These are phyloP conservation scores for Gynostemma pentaphyllum DNA, from an alignment of 306 rosid species.

Conservation along the genomic window DNA sequence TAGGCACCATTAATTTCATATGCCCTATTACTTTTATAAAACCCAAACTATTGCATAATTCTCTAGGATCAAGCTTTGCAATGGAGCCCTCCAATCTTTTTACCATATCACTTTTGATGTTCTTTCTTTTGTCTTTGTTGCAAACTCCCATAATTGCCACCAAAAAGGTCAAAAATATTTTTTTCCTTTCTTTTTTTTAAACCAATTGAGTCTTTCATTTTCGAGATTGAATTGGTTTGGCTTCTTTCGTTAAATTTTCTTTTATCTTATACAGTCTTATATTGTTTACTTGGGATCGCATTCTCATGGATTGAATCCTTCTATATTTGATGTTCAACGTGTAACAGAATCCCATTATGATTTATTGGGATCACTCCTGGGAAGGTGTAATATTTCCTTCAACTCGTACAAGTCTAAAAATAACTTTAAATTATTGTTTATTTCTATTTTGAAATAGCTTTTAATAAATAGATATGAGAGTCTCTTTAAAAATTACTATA, in stretches of 20 bases:
- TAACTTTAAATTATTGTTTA: too few relatives aligned
- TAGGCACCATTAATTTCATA: neutral
- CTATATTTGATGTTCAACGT: neutral
- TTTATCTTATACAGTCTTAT: neutral
- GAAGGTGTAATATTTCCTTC: neutral
- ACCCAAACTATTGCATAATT: neutral
- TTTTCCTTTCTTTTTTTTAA: neutral
- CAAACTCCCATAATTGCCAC: neutral
- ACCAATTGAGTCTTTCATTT: neutral
- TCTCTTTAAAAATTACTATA: too few relatives aligned
- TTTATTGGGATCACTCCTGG: neutral
- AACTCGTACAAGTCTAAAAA: too few relatives aligned
- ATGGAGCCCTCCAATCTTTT: neutral
- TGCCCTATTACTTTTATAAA: neutral
- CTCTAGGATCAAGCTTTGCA: neutral
- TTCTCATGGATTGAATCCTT: neutral
- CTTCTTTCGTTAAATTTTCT: too few relatives aligned
- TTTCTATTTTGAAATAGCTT: too few relatives aligned
- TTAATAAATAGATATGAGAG: too few relatives aligned
- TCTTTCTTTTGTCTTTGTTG: neutral
- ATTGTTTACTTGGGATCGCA: constrained; percentile 5
- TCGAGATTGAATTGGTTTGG: neutral
- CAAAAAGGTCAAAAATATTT: neutral
- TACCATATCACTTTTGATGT: neutral
- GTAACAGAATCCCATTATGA: neutral